Percentiles rank a stretch among this genome's conserved stretches.
These are phyloP conservation scores for Aquilaria yunnanensis DNA, from an alignment of 345 rosid genomes.

Conservation along the genomic window DNA sequence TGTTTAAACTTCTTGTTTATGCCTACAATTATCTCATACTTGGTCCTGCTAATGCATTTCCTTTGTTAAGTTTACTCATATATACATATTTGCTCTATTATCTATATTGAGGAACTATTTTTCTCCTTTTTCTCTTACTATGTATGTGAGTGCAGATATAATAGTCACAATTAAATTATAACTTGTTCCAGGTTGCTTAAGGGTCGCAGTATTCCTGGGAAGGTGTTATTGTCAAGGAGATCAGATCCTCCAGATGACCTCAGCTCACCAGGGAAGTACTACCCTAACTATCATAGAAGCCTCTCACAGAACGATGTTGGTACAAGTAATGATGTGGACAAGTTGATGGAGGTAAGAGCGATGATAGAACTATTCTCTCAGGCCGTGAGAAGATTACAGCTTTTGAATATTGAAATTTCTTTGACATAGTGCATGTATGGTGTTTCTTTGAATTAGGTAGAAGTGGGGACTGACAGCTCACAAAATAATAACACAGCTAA, in stretches of 20 bases:
- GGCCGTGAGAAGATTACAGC: too few relatives aligned
- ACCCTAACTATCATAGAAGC: slow-evolving; percentile 67
- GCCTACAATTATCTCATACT: too few relatives aligned
- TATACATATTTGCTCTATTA: too few relatives aligned
- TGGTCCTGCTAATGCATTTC: too few relatives aligned
- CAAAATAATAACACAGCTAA: slow-evolving; percentile 28
- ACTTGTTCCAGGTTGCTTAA: slow-evolving; percentile 52
- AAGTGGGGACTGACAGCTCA: slow-evolving; percentile 30
- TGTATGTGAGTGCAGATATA: too few relatives aligned
- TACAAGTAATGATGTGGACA: slow-evolving; percentile 40
- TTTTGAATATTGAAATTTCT: too few relatives aligned
- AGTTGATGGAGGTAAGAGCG: slow-evolving; percentile 40
- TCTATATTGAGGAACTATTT: too few relatives aligned
- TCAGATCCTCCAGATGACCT: slow-evolving; percentile 50
- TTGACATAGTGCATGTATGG: neutral
- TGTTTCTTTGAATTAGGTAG: slow-evolving; percentile 37
- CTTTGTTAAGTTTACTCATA: too few relatives aligned
- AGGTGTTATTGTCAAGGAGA: slow-evolving; percentile 76
- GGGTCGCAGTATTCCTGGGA: slow-evolving; percentile 92
- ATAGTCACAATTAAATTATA: too few relatives aligned
- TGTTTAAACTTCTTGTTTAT: too few relatives aligned
- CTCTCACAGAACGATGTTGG: slow-evolving; percentile 68
- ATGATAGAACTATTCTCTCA: neutral
- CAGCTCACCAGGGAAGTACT: slow-evolving; percentile 25
- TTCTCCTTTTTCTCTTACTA: too few relatives aligned